Evolutionary conservation across 2,329 filamentous ascomycete genomes (phyloP).

Genomic region (Colletotrichum shisoi): DNA sequence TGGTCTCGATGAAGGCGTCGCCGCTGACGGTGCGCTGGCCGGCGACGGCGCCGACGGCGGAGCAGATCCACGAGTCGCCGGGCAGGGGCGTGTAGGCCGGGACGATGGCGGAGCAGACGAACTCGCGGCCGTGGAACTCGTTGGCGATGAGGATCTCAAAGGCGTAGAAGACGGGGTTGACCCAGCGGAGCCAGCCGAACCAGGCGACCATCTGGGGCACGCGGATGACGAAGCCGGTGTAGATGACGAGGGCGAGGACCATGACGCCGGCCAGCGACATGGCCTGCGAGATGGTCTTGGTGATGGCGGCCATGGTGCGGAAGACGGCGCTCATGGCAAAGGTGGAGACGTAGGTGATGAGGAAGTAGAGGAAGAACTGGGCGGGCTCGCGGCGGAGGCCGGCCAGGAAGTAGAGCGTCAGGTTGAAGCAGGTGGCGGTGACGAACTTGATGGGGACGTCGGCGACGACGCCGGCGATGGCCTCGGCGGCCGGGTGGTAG

Average conservation of each 20-base stretch:
- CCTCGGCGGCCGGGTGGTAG: conserved; percentile 62
- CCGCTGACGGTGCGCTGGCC: conserved; percentile 65
- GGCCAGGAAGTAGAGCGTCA: conserved; percentile 66
- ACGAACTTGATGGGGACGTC: conserved; percentile 67
- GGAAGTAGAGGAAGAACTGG: conserved; percentile 78
- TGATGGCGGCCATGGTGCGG: conserved; percentile 74
- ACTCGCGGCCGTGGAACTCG: conserved; percentile 69
- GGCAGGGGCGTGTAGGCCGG: conserved; percentile 56
- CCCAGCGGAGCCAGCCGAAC: conserved; percentile 78
- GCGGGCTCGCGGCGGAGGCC: conserved; percentile 65
- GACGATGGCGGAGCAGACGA: conserved; percentile 62
- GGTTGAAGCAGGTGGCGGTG: conserved; percentile 60
- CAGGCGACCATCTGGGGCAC: conserved; percentile 71
- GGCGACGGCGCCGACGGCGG: conserved; percentile 61
- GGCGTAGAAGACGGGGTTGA: conserved; percentile 76
- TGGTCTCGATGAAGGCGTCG: conserved; percentile 65
- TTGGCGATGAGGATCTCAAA: conserved; percentile 78
- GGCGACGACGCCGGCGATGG: conserved; percentile 61
- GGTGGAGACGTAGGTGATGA: conserved; percentile 73
- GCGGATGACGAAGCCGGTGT: conserved; percentile 65
- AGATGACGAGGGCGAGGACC: conserved; percentile 67
- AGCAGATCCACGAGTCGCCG: conserved; percentile 61
- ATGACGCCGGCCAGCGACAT: conserved; percentile 62
- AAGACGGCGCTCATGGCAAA: conserved; percentile 81
- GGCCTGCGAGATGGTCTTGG: conserved; percentile 69